phyloP scores from a whole-genome alignment of 2,329 filamentous ascomycete genomes.

The Eurotiales sp. region DNA sequence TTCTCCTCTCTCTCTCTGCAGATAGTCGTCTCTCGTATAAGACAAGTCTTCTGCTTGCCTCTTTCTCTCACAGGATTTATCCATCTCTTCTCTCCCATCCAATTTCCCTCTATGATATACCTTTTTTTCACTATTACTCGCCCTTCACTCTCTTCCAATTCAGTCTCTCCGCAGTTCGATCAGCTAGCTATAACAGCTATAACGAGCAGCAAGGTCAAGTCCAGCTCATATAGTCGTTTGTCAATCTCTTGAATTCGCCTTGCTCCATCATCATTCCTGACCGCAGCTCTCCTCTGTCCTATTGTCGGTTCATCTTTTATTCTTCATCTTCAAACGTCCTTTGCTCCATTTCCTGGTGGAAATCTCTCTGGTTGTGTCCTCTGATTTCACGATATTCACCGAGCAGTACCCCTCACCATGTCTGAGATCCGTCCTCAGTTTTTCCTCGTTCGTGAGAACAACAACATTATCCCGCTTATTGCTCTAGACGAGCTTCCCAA shows the following conservation, averaged over 20 bases:
- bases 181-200: too few relatives aligned
- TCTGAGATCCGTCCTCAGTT: constrained; percentile 29
- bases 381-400: not conserved
- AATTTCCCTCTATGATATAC: constrained; percentile 2
- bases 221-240: constrained; percentile 5
- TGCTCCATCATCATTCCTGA: not conserved
- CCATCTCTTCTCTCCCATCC: constrained; percentile 8
- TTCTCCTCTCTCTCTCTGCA: not conserved
- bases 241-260: not conserved
- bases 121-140: not conserved
- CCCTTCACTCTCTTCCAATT: not conserved
- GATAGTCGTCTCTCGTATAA: not conserved
- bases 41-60: not conserved
- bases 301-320: not conserved
- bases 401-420: constrained; percentile 1
- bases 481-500: constrained; percentile 44
- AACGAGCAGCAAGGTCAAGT: not conserved
- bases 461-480: constrained; percentile 40
- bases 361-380: not conserved
- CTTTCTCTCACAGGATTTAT: not conserved
- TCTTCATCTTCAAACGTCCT: not conserved
- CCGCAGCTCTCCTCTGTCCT: not conserved
- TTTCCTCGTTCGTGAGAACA: constrained; percentile 41
- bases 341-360: not conserved
- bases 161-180: not conserved